Evolutionary conservation across 768 basidiomycete genomes (phyloP), one percentile per base, ranked within the genome.

Genomic region (Pleurotus pulmonarius): DNA sequence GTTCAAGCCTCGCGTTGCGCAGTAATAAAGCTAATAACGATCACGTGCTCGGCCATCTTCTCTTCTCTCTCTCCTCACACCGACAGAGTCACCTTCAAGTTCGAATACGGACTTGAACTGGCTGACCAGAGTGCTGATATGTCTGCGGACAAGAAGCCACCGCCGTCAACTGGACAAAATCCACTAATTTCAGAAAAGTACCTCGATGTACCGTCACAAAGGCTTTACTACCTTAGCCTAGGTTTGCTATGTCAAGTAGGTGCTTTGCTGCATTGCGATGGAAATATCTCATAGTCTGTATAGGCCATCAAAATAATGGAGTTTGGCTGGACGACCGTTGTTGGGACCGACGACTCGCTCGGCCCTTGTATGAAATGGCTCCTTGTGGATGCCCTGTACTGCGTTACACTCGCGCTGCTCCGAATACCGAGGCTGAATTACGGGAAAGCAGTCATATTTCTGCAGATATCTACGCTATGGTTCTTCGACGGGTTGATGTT

Each of bases 251-350:
- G 90, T 34, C 92, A 94, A 79, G 92, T 89, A 60, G 55, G 78
- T 11, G 22, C 16, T 46, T 7, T 16, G 22, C 24, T 47, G 16
- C 39, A 34, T 22, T 11, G 8, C 1, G 29, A 3, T 4, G 15
- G 25, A 0, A 15, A 20, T 18, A 24, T 43, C 22, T 46, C 38
- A 49, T 37, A 38, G 9, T 5, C 7, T 38, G 3, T 18, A 24
- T 13, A 94, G 92, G 82, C 89, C 24, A 75, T 90, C 60, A 96
- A 96, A 75, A 54, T 84, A 2, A 70, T 90, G 57, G 90, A 94
- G 67, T 78, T 90, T 49, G 58, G 88, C 16, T 77, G 79, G 63
- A 82, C 82, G 54, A 67, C 87, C 58, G 69, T 80, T 40, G 72
- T 78, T 12, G 67, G 75, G 57, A 74, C 77, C 56, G 72, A 75